Conservation (phyloP, 1,284 basidiomycete species). For the Rhodotorula sp. region DNA sequence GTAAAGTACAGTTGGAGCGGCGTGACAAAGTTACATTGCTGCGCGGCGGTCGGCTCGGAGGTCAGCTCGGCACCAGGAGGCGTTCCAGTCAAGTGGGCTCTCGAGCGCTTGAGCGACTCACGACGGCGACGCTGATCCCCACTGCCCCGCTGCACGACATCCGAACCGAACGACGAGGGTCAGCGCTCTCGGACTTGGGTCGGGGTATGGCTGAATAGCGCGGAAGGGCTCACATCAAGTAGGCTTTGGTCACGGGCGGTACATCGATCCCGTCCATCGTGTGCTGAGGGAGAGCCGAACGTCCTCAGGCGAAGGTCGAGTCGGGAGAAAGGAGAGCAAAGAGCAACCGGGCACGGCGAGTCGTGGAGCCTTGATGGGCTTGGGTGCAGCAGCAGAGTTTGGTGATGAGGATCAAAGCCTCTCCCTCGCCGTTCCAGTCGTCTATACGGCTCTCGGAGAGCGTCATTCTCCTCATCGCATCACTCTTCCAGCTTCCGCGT, state of each 20-base stretch:
- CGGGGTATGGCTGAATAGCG: background rate
- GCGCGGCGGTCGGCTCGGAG: background rate
- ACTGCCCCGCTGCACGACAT: slow-evolving; percentile 50
- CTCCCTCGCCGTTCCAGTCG: too few species aligned
- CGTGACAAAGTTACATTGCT: slow-evolving; percentile 90
- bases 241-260: slow-evolving; percentile 70
- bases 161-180: background rate
- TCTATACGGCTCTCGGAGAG: background rate
- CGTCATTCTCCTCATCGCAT: background rate
- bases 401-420: too few species aligned
- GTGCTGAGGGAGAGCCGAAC: background rate
- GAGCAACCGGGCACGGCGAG: background rate
- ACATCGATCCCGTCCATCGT: slow-evolving; percentile 55
- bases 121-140: slow-evolving; percentile 76
- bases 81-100: too few species aligned
- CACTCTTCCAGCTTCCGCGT: too few species aligned
- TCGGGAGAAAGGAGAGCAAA: background rate
- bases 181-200: background rate
- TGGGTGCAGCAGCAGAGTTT: background rate
- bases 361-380: background rate
- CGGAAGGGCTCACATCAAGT: slow-evolving; percentile 35
- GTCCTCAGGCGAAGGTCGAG: background rate
- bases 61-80: background rate
- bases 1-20: slow-evolving; percentile 91
- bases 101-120: slow-evolving; percentile 51